Evolutionary conservation across 2,329 filamentous ascomycete genomes (phyloP), one percentile per base, ranked within the genome.

Genomic region (Macrophomina tecta): DNA sequence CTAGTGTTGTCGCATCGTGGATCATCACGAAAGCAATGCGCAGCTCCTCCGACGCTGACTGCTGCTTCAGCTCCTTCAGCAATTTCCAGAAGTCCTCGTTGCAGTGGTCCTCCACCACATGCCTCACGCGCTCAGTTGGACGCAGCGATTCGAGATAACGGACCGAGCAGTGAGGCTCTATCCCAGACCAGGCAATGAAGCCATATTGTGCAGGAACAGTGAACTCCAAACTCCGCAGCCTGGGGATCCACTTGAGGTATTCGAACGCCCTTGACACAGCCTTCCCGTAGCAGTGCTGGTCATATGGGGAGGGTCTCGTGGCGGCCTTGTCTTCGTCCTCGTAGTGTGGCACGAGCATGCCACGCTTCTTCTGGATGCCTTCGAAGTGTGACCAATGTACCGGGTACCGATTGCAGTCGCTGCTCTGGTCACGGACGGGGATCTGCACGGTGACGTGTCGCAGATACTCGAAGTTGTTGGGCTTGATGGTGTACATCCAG

Each of bases 381-480:
- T 30, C 11, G 14, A 45, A 58, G 3, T 2, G 12, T 0, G 38
- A 16, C 38, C 12, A 58, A 1, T 42, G 7, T 11, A 18, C 4
- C 11, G 8, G 18, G 5, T 18, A 4, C 12, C 11, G n/a, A 16
- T 32, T 58, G 7, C 38, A 30, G 18, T 6, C 5, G 38, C 9
- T 18, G 6, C 11, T 6, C 7, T 28, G 6, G 38, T 58, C 18
- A 5, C 36, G 53, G 18, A 58, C 14, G 5, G 46, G 11, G 14
- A 30, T 18, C 3, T 42, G 36, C n/a, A 64, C 46, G 16, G 40
- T 45, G 12, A 53, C 6, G 16, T 65, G 64, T 5, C 42, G 38
- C 46, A 69, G 23, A 55, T 67, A 53, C n/a, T 65, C 53, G 52
- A 65, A 49, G 61, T 51, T 12, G 40, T 30, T 52, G 9, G 14